Conservation (phyloP, 2,329 filamentous ascomycete genomes). For the Xylaria multiplex region DNA sequence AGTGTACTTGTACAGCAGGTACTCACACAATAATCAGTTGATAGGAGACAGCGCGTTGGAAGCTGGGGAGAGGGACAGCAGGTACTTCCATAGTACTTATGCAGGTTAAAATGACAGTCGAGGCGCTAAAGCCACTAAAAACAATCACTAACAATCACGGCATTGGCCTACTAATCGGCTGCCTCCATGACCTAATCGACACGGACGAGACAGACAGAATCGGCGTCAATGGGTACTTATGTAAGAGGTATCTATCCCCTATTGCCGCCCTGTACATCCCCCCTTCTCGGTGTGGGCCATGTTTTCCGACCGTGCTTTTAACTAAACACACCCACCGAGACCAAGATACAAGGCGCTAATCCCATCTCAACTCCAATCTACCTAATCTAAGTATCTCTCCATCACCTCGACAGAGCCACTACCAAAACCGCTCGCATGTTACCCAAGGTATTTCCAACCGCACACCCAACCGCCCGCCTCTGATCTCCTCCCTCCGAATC, state of each 20-base stretch:
- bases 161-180: not conserved
- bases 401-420: not conserved
- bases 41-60: not conserved
- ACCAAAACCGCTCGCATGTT: constrained; percentile 17
- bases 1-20: not conserved
- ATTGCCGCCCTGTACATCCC: no score
- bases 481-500: constrained; percentile 1
- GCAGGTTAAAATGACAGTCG: constrained; percentile 28
- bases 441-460: constrained; percentile 8
- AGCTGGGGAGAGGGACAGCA: not conserved
- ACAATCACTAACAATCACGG: constrained; percentile 1
- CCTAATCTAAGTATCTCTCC: constrained; percentile 13
- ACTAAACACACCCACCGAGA: no score
- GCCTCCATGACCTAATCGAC: not conserved
- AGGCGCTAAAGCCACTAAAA: constrained; percentile 9
- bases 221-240: not conserved
- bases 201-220: not conserved
- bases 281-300: no score
- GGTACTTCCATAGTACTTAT: not conserved
- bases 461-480: constrained; percentile 9
- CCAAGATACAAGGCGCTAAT: constrained; percentile 26
- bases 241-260: not conserved
- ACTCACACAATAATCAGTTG: not conserved
- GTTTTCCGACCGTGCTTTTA: constrained; percentile 15
- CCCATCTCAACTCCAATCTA: constrained; percentile 29